Evolutionary conservation across 345 rosid species (phyloP).

Genomic region (Brassica carinata): DNA sequence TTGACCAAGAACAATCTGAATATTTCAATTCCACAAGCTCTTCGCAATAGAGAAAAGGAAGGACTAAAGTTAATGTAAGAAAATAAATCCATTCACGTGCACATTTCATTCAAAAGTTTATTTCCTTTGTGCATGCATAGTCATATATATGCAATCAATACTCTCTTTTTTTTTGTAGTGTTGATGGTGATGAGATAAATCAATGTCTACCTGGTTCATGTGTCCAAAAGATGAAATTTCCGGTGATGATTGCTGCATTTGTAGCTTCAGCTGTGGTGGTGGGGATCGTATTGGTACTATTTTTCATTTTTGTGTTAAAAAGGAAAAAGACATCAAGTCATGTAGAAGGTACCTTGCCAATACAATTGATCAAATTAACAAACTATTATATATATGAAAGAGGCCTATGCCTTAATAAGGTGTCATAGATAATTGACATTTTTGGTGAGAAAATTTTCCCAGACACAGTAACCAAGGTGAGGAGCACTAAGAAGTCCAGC

Average conservation of each 20-base stretch:
- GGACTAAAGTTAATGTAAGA: slow-evolving; percentile 30
- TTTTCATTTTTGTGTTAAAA: background rate
- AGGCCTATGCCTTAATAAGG: too few relatives aligned
- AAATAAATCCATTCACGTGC: background rate
- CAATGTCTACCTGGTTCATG: slow-evolving; percentile 6
- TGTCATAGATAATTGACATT: too few relatives aligned
- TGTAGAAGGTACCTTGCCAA: slow-evolving; percentile 5
- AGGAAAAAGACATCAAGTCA: slow-evolving; percentile 5
- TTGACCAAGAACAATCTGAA: slow-evolving; percentile 40
- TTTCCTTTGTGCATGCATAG: background rate
- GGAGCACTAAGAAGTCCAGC: too few relatives aligned
- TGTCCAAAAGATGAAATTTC: background rate
- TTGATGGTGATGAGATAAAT: background rate
- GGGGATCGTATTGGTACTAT: background rate
- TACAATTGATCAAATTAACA: background rate
- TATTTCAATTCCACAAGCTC: slow-evolving; percentile 43
- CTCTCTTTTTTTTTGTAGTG: background rate
- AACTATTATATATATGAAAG: background rate
- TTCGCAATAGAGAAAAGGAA: slow-evolving; percentile 30
- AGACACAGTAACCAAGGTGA: too few relatives aligned
- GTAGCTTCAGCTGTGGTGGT: background rate
- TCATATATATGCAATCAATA: background rate
- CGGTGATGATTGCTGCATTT: background rate
- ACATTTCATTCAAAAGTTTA: background rate
- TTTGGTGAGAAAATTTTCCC: too few relatives aligned